Evolutionary conservation across 2,329 filamentous ascomycete genomes (phyloP), one percentile per base, ranked within the genome.

Genomic region (Colletotrichum cuscutae): DNA sequence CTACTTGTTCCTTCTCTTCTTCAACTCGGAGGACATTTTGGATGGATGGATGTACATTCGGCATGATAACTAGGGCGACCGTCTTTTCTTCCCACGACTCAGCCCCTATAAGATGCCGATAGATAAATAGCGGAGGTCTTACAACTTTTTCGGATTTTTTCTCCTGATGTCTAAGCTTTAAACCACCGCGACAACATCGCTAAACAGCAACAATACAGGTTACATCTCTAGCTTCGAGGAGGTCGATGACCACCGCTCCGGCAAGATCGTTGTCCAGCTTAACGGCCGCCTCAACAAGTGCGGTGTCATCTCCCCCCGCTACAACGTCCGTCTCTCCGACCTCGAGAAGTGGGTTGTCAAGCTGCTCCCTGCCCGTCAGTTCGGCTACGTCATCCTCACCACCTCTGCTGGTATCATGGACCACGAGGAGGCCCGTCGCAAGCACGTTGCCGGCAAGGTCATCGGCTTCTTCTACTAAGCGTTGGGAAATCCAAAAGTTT

Each of bases 81-180:
- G 92, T 96, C 92, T 71, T 93, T 91, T 90, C 85, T 77, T 78
- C 78, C 89, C 86, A 98, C 95, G 94, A 93, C 92, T 90, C 93
- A 92, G 95, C 96, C 95, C 95, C 95, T 99, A 98, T 99, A 98
- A 98, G 92, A 97, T 92, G 91, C 95, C 96, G 97, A 97, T 94
- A 99, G 87, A 99, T 97, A 85, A 88, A 94, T 85, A 85, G 91
- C 92, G 92, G 92, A 91, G 93, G 93, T 96, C 95, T 98, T 97
- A 98, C 95, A 98, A 93, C 93, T 97, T 95, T 91, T 92, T 93
- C 80, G 80, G 81, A 94, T 87, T 88, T 85, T 86, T 82, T 73
- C 78, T 84, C 85, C 88, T 97, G 93, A 95, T 88, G 92, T 93
- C 87, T 89, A 90, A 94, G 93, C 92, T 98, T 98, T 97, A 97